Evolutionary conservation across 257 asterid species (phyloP).

Genomic region (Cruciata laevipes): DNA sequence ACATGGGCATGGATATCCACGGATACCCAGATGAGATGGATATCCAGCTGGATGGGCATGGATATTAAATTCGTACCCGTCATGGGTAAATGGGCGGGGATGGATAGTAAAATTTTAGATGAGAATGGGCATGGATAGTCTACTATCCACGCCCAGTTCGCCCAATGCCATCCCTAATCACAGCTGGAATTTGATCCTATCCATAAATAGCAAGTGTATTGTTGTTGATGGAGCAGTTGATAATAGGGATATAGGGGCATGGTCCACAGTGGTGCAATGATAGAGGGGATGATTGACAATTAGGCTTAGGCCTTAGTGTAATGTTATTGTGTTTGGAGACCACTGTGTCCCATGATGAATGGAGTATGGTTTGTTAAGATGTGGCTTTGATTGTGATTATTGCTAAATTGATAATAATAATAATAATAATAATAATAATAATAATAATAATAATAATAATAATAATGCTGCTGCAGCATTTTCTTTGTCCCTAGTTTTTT

Average conservation of each 20-base stretch:
- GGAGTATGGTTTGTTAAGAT: not conserved
- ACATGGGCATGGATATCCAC: too few species aligned
- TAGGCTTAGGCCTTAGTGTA: not conserved
- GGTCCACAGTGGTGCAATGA: not conserved
- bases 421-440: too few species aligned
- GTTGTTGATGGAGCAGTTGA: not conserved
- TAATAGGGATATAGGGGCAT: not conserved
- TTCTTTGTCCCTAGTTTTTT: not conserved
- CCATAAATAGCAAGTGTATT: not conserved
- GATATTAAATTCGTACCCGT: too few species aligned
- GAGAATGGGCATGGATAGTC: too few species aligned
- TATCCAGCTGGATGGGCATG: too few species aligned
- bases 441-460: too few species aligned
- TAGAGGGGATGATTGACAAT: not conserved
- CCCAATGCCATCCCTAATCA: too few species aligned
- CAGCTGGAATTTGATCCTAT: not conserved
- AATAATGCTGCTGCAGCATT: not conserved
- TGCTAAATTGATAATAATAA: too few species aligned
- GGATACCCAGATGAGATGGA: too few species aligned
- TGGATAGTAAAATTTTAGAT: too few species aligned
- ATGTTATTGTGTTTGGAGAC: not conserved
- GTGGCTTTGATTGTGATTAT: not conserved
- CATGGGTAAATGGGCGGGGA: too few species aligned
- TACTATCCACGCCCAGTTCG: too few species aligned
- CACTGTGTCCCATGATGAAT: not conserved